Conservation (phyloP, 1,284 basidiomycete species). For the Polyporus tsugae region DNA sequence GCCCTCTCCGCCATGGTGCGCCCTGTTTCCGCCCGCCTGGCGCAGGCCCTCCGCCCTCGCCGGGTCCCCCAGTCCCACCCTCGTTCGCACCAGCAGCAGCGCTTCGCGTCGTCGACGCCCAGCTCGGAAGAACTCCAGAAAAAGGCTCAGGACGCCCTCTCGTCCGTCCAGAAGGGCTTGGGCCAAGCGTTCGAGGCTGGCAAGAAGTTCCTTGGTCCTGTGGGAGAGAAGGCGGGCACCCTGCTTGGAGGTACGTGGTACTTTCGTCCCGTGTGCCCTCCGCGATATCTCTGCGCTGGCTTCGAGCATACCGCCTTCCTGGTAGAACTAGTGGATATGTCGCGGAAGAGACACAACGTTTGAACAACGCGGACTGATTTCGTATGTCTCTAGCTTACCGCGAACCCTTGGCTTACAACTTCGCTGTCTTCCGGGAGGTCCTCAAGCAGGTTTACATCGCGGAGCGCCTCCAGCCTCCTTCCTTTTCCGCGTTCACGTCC, state of each 20-base stretch:
- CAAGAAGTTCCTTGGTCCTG: conserved; percentile 63
- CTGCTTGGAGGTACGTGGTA: conserved; percentile 70
- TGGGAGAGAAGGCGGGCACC: conserved; percentile 65
- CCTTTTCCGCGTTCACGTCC: conserved; percentile 65
- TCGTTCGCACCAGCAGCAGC: conserved; percentile 33
- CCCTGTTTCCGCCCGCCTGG: conserved; percentile 38
- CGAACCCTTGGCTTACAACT: conserved; percentile 86
- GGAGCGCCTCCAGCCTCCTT: conserved; percentile 89
- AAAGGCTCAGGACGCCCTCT: conserved; percentile 73
- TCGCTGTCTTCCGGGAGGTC: conserved; percentile 84
- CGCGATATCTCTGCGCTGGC: not conserved
- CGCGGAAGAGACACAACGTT: not conserved
- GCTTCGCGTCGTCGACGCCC: conserved; percentile 42
- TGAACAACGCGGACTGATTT: not conserved
- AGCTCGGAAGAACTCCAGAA: conserved; percentile 58
- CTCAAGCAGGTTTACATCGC: conserved; percentile 91
- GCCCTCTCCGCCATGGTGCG: conserved; percentile 39
- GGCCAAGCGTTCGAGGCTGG: conserved; percentile 60
- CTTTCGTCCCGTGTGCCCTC: conserved; percentile 11
- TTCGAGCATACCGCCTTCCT: not conserved
- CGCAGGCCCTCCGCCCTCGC: conserved; percentile 41
- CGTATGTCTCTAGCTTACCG: conserved; percentile 69
- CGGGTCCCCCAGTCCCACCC: conserved; percentile 34
- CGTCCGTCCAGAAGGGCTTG: conserved; percentile 63
- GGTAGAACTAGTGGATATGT: too few species aligned